Evolutionary conservation across 352 stramenopile species (phyloP).

Genomic region (Pythium pyrilobum): DNA sequence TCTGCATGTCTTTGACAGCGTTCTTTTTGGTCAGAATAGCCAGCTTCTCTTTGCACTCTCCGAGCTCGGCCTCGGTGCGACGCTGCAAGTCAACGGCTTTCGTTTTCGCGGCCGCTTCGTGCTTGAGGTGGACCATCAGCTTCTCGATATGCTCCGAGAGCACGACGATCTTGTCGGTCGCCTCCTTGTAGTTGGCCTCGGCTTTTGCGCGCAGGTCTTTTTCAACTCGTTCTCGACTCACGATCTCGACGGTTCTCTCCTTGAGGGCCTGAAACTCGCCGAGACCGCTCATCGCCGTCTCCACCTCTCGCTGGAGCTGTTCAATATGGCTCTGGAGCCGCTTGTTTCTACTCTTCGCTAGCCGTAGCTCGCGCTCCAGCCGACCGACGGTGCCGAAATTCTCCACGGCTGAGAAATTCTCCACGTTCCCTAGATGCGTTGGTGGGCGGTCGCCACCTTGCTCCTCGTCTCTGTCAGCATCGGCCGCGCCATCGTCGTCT

Average conservation of each 20-base stretch:
- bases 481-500: not conserved
- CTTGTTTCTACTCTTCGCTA: constrained; percentile 72
- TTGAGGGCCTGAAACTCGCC: constrained; percentile 68
- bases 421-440: constrained; percentile 50
- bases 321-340: constrained; percentile 43
- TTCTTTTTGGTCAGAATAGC: constrained; percentile 73
- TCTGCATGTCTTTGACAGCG: constrained; percentile 74
- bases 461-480: not conserved
- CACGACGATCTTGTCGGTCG: constrained; percentile 84
- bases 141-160: constrained; percentile 96
- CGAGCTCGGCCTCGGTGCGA: constrained; percentile 75
- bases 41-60: constrained; percentile 57
- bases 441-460: not conserved
- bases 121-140: constrained; percentile 95
- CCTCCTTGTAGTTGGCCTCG: constrained; percentile 53
- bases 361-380: constrained; percentile 63
- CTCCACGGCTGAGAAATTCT: constrained; percentile 57
- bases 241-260: constrained; percentile 72
- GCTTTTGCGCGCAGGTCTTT: constrained; percentile 80
- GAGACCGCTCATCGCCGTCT: constrained; percentile 34
- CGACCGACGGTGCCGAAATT: constrained; percentile 50
- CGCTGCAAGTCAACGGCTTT: constrained; percentile 73
- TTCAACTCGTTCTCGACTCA: constrained; percentile 73
- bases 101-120: constrained; percentile 93
- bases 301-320: constrained; percentile 47